These are phyloP conservation scores for Fragilariopsis cylindrus DNA, from an alignment of 108 stramenopile species.

Conservation along the genomic window DNA sequence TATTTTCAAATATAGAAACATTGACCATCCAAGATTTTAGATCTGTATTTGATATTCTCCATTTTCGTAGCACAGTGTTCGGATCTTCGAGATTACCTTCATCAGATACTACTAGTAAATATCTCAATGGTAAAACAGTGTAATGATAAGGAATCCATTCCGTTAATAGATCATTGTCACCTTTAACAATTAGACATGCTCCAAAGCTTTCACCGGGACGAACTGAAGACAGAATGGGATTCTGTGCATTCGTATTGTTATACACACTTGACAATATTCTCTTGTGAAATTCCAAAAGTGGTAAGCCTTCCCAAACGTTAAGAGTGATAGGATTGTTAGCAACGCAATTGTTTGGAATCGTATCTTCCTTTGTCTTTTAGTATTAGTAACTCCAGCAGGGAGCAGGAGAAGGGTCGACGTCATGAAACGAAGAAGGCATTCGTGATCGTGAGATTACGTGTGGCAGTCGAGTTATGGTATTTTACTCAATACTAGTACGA, in stretches of 20 bases:
- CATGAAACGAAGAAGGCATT: too few relatives aligned
- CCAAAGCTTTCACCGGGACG: slow-evolving; percentile 32
- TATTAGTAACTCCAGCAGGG: neutral
- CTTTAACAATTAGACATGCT: slow-evolving; percentile 57
- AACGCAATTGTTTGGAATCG: neutral
- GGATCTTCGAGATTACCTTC: slow-evolving; percentile 31
- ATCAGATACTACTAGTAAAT: slow-evolving; percentile 44
- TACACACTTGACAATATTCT: neutral
- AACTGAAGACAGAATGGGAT: too few relatives aligned
- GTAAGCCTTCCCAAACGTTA: neutral
- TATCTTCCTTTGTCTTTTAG: neutral
- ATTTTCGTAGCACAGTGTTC: slow-evolving; percentile 18
- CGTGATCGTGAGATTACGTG: too few relatives aligned
- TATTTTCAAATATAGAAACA: slow-evolving; percentile 18
- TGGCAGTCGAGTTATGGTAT: too few relatives aligned
- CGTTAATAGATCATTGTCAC: slow-evolving; percentile 44
- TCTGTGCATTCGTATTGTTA: too few relatives aligned
- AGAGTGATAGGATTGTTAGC: neutral
- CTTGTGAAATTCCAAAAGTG: neutral
- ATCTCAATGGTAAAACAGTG: slow-evolving; percentile 45
- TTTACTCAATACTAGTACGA: too few relatives aligned
- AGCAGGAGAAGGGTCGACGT: too few relatives aligned
- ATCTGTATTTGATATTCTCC: slow-evolving; percentile 17
- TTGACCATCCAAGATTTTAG: slow-evolving; percentile 21
- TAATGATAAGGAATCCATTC: slow-evolving; percentile 68